Evolutionary conservation across 2,329 filamentous ascomycete genomes (phyloP).

Genomic region (Alternaria ethzedia): DNA sequence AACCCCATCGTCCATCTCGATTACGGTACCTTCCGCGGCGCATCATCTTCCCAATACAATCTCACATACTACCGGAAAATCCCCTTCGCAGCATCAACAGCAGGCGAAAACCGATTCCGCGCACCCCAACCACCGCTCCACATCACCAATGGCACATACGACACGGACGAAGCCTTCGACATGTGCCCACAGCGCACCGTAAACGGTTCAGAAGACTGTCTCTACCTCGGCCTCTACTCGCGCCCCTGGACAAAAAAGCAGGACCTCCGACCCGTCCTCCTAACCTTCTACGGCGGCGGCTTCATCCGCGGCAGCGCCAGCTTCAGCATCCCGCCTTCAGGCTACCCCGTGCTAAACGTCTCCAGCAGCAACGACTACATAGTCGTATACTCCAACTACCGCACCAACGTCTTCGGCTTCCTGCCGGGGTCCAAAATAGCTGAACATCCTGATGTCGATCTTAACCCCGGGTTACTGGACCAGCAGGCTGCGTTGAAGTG

Average conservation of each 20-base stretch:
- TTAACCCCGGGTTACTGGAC: slow-evolving; percentile 61
- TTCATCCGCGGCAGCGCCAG: slow-evolving; percentile 65
- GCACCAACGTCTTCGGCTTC: slow-evolving; percentile 64
- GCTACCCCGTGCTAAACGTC: slow-evolving; percentile 65
- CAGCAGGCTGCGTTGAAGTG: slow-evolving; percentile 61
- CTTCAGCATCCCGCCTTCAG: slow-evolving; percentile 62
- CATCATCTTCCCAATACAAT: slow-evolving; percentile 60
- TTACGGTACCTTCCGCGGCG: slow-evolving; percentile 58
- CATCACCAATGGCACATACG: slow-evolving; percentile 59
- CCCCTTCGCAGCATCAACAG: slow-evolving; percentile 65
- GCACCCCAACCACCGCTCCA: slow-evolving; percentile 63
- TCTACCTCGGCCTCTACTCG: slow-evolving; percentile 66
- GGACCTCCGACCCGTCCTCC: slow-evolving; percentile 62
- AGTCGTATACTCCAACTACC: slow-evolving; percentile 62
- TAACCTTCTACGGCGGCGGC: slow-evolving; percentile 67
- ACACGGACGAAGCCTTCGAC: slow-evolving; percentile 62
- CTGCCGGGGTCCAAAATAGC: slow-evolving; percentile 58
- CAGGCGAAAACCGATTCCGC: slow-evolving; percentile 65
- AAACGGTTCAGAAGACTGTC: slow-evolving; percentile 65
- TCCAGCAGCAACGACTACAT: slow-evolving; percentile 59
- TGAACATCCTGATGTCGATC: slow-evolving; percentile 52
- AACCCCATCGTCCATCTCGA: slow-evolving; percentile 37
- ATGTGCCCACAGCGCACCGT: slow-evolving; percentile 66
- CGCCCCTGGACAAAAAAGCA: slow-evolving; percentile 58
- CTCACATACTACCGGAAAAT: slow-evolving; percentile 67